phyloP scores from a whole-genome alignment of 257 asterid genomes.

The Salvia hispanica region DNA sequence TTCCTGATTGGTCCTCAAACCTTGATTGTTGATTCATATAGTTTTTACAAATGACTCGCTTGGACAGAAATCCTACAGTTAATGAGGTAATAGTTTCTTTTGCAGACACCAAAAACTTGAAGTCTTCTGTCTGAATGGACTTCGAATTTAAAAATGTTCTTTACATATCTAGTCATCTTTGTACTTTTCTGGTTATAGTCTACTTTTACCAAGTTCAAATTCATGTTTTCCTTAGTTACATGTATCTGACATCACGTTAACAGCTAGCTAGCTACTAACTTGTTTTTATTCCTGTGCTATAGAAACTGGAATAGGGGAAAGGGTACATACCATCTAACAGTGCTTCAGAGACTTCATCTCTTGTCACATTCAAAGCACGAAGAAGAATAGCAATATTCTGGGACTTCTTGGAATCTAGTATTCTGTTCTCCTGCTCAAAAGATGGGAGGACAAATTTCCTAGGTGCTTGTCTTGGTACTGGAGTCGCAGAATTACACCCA shows the following conservation, averaged over 20 bases:
- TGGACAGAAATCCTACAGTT: neutral
- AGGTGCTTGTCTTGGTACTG: constrained; percentile 54
- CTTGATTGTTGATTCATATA: neutral
- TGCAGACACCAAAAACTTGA: neutral
- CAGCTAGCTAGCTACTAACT: constrained; percentile 8
- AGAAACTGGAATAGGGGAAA: constrained; percentile 15
- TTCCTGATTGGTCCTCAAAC: neutral
- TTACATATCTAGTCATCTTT: neutral
- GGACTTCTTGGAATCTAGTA: constrained; percentile 84
- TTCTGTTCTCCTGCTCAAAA: constrained; percentile 57
- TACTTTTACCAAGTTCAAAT: neutral
- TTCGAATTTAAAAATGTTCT: neutral
- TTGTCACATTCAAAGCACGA: constrained; percentile 85
- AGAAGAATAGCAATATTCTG: constrained; percentile 86
- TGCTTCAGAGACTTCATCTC: constrained; percentile 84
- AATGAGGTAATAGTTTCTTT: neutral
- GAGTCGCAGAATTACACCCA: constrained; percentile 55
- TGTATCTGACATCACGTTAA: neutral
- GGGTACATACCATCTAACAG: constrained; percentile 66
- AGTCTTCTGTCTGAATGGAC: constrained; percentile 6
- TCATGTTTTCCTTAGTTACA: neutral
- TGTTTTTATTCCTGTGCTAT: neutral
- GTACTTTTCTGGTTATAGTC: neutral
- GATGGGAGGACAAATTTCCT: constrained; percentile 55
- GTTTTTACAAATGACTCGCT: neutral